Conservation (phyloP, 108 stramenopile genomes). For the Epithemia pelagica region DNA sequence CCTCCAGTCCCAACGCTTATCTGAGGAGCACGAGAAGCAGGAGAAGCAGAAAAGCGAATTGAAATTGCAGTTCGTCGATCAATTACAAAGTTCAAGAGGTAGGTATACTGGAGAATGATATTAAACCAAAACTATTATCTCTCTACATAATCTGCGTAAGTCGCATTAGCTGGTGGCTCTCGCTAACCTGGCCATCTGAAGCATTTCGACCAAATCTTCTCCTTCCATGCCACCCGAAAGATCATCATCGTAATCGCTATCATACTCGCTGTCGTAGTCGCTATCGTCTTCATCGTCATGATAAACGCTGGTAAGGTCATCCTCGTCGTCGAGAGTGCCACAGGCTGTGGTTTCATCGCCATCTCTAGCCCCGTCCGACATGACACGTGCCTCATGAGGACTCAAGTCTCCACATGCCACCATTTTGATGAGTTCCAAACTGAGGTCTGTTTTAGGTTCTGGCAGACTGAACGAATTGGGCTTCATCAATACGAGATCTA, state of each 20-base stretch:
- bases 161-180: too few species aligned
- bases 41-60: too few species aligned
- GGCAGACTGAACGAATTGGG: constrained; percentile 5
- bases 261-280: constrained; percentile 9
- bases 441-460: constrained; percentile 28
- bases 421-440: constrained; percentile 25
- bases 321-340: neutral
- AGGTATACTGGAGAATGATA: too few species aligned
- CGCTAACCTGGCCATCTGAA: neutral
- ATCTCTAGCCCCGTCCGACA: constrained; percentile 1
- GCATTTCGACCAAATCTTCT: neutral
- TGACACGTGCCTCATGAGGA: constrained; percentile 24
- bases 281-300: constrained; percentile 3
- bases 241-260: constrained; percentile 1
- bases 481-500: neutral
- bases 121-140: too few species aligned
- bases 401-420: constrained; percentile 27
- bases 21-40: too few species aligned
- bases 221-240: neutral
- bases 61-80: too few species aligned
- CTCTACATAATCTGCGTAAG: too few species aligned
- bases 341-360: neutral
- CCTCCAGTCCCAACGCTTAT: too few species aligned
- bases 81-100: too few species aligned
- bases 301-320: neutral